Base-by-base conservation (phyloP, 768 basidiomycete species). In the Rhodotorula babjevae region DNA sequence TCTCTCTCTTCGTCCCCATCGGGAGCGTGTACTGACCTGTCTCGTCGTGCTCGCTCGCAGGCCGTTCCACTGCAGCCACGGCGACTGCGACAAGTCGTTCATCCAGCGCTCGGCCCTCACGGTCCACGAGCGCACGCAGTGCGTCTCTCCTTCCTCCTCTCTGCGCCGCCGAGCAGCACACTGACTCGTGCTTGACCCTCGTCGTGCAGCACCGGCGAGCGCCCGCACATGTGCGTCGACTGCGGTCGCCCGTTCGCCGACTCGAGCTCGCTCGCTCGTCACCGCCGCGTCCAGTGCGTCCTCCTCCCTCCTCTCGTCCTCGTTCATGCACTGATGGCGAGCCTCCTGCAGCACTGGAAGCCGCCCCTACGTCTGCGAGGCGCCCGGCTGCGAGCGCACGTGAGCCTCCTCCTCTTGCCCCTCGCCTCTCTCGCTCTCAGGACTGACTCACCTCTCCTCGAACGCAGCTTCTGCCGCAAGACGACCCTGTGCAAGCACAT, bases 51-150 rank as follows among this genome's bases (percentile, higher is more conserved):
- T 16, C 59, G 10, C n/a, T 2, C 49, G 19, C 61, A 74, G 75
- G 79, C 82, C 42, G 77, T 83, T 18, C 81, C 80, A 59, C 70
- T 77, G 60, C 77, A 80, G 31, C 70, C 75, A 40, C 25, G 27
- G 0, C 21, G 11, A 29, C 6, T 77, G 76, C 62, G 68, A 61
- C 42, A 75, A 46, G 80, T 80, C 82, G 79, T 74, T 70, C 69
- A 68, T 68, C 53, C 80, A 94, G 92, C 87, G 90, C 65, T 92
- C 91, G 25, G 92, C 92, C 36, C 83, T 94, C 67, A 90, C 91
- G 69, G 92, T 94, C 6, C 92, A 94, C 80, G 84, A 85, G 64
- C 88, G 92, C 36, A 90, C 92, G 5, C 92, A 94, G 79, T 93
- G 61, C 77, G 82, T 78, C n/a, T 19, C 11, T 4, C 9, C 16